Conservation (phyloP, 768 basidiomycete genomes). For the Porphyrellus cyaneotinctus region DNA sequence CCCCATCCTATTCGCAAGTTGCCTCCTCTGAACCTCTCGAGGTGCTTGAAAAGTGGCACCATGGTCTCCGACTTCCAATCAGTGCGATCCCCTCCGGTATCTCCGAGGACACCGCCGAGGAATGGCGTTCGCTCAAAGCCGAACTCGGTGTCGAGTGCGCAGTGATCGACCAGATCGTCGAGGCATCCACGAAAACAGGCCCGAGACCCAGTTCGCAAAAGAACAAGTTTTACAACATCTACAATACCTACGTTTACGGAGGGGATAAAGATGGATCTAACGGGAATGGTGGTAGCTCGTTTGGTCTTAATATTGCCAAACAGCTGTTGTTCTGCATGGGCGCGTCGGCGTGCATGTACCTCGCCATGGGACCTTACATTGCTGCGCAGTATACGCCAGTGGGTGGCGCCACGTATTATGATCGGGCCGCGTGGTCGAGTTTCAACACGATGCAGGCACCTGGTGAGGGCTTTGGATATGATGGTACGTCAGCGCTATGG, state of each 20-base stretch:
- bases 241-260: constrained; percentile 66
- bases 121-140: constrained; percentile 76
- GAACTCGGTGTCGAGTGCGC: constrained; percentile 75
- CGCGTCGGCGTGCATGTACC: constrained; percentile 56
- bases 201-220: constrained; percentile 34
- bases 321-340: constrained; percentile 59
- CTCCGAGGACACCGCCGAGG: constrained; percentile 63
- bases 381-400: constrained; percentile 52
- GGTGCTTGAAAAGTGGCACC: constrained; percentile 68
- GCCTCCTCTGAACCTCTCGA: constrained; percentile 50
- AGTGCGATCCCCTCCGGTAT: constrained; percentile 48
- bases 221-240: constrained; percentile 78
- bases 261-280: constrained; percentile 37
- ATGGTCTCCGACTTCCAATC: constrained; percentile 46
- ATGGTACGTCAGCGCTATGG: constrained; percentile 63
- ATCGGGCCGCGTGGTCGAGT: constrained; percentile 74
- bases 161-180: constrained; percentile 70
- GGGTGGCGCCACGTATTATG: constrained; percentile 71
- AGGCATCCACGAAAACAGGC: constrained; percentile 34
- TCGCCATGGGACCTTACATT: constrained; percentile 57
- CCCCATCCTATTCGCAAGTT: constrained; percentile 70
- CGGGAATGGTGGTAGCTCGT: constrained; percentile 17
- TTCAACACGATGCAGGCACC: constrained; percentile 69
- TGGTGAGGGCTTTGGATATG: constrained; percentile 66
- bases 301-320: constrained; percentile 35